phyloP scores from a whole-genome alignment of 495 filamentous ascomycete genomes.

The Chlorociboria aeruginascens region DNA sequence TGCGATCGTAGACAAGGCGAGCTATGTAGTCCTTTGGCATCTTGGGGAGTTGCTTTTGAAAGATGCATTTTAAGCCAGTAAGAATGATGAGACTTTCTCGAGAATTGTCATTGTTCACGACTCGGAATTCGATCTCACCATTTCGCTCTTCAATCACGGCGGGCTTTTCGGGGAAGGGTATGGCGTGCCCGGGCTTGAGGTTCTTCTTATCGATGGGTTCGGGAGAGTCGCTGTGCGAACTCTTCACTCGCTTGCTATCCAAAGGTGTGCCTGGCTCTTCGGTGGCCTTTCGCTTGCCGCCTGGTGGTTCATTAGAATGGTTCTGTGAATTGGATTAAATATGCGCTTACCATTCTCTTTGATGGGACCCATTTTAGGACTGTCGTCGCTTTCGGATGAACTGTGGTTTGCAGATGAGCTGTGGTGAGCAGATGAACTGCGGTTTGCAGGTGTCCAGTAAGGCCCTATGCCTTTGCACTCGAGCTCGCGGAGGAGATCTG shows the following conservation, averaged over 20 bases:
- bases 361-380: conserved; percentile 11
- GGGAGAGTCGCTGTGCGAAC: conserved; percentile 37
- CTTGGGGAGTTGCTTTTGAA: conserved; percentile 96
- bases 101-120: conserved; percentile 91
- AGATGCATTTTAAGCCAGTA: conserved; percentile 93
- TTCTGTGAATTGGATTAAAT: neutral
- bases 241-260: conserved; percentile 52
- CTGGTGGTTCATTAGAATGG: conserved; percentile 23
- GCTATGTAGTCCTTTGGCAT: conserved; percentile 99
- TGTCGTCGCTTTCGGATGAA: neutral
- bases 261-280: conserved; percentile 53
- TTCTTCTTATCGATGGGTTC: conserved; percentile 35
- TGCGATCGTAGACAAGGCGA: conserved; percentile 90
- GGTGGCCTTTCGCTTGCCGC: conserved; percentile 65
- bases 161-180: conserved; percentile 31
- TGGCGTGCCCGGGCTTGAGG: neutral
- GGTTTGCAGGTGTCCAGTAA: neutral
- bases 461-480: neutral
- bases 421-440: neutral
- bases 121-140: conserved; percentile 93
- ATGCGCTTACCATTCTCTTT: conserved; percentile 14
- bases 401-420: neutral
- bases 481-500: neutral
- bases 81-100: conserved; percentile 87
- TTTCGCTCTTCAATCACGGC: conserved; percentile 89